Evolutionary conservation across 306 rosid genomes (phyloP), one percentile per base, ranked within the genome.

Genomic region (Alnus rubra): DNA sequence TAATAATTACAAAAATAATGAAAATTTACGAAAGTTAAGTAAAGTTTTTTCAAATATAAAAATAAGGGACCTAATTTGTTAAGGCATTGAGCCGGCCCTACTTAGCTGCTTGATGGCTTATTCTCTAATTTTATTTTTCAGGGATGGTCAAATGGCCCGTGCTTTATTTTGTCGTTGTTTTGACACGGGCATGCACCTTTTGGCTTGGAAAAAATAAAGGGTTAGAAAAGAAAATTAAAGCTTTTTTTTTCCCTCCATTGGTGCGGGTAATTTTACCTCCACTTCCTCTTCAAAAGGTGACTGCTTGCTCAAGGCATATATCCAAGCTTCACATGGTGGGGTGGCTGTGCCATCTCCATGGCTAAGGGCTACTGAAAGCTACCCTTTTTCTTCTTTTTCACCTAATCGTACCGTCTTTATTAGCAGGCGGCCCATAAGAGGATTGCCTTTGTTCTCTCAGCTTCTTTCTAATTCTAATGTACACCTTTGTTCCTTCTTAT

Each of bases 311-410:
- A 81, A 84, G 89, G 81, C 84, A 85, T 87, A 87, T 79, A 79
- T 72, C 79, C 68, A 73, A 80, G 79, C 52, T 84, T 90, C 94
- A 87, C 94, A 86, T 88, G 94, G 89, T 85, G 84, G 81, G 92
- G 89, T 69, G 86, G 83, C 53, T 12, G 10, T 90, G 82, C 65
- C 82, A 71, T 78, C 80, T 81, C 73, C 74, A 78, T 80, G 84
- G 84, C 56, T 23, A 23, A 78, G 60, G 72, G 49, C 65, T 47
- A 63, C 56, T 74, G 88, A 86, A 86, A 88, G 86, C 86, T 54
- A 75, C 71, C 74, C 52, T 37, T 75, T 68, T 88, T 64, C 68
- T 48, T 7, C 7, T 80, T 81, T 84, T 83, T 81, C 83, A 75
- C 77, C 56, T 78, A 85, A 88, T 84, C 77, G 81, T 82, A 80